phyloP scores from a whole-genome alignment of 345 rosid species.

The Corchorus olitorius region DNA sequence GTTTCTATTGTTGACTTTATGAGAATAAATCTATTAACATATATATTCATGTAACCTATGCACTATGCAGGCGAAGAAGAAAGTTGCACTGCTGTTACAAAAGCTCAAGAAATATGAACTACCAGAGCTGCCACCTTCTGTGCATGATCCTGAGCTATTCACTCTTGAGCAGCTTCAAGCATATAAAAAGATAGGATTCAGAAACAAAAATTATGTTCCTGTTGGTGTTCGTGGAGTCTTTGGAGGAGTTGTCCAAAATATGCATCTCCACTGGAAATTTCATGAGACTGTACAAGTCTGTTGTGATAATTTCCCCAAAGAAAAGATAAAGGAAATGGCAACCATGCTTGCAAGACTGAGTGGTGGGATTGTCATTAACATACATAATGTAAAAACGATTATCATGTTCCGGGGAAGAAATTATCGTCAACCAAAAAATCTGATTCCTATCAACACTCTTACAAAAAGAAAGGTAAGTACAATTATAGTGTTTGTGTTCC shows the following conservation, averaged over 20 bases:
- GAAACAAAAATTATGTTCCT: conserved; percentile 88
- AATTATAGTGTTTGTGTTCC: background rate
- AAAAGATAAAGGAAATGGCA: conserved; percentile 95
- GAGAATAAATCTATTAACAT: background rate
- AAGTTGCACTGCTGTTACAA: conserved; percentile 83
- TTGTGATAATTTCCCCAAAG: conserved; percentile 92
- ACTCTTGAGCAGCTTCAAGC: conserved; percentile 86
- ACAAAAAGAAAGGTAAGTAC: conserved; percentile 85
- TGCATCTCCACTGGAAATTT: conserved; percentile 99
- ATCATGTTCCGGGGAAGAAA: conserved; percentile 98
- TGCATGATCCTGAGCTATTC: conserved; percentile 91
- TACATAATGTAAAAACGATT: conserved; percentile 88
- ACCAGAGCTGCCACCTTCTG: conserved; percentile 82
- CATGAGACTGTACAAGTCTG: conserved; percentile 98
- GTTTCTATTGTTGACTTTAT: background rate
- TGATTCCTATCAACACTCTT: conserved; percentile 93
- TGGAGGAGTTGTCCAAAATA: conserved; percentile 96
- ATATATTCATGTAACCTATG: conserved; percentile 19
- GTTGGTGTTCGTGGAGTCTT: conserved; percentile 99
- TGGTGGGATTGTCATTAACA: conserved; percentile 83
- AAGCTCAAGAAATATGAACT: conserved; percentile 94
- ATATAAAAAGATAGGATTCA: conserved; percentile 84
- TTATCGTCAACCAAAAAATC: conserved; percentile 90
- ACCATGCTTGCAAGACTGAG: conserved; percentile 87
- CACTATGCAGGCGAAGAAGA: conserved; percentile 88